Percentiles rank a stretch among this genome's conserved stretches.
These are phyloP conservation scores for Mortierella sp. DNA, from an alignment of 371 early-diverging fungal genomes.

Conservation along the genomic window DNA sequence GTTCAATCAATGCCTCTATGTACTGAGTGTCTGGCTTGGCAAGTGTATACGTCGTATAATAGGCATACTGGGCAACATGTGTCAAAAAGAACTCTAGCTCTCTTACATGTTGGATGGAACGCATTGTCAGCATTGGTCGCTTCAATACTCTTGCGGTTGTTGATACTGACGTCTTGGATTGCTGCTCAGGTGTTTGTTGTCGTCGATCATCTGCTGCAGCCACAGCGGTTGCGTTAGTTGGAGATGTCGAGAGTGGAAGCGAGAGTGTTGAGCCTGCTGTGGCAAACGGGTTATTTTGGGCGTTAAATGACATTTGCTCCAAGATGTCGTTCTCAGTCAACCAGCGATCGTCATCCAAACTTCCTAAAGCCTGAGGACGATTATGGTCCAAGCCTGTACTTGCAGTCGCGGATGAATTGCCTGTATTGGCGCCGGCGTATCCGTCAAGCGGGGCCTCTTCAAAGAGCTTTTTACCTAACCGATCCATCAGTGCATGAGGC, in stretches of 20 bases:
- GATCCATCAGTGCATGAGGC: constrained; percentile 71
- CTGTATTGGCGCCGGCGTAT: constrained; percentile 20
- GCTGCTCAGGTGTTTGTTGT: not conserved
- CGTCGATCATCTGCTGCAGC: not conserved
- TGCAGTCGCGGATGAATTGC: constrained; percentile 5
- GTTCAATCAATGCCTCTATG: constrained; percentile 80
- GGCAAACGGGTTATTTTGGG: constrained; percentile 3
- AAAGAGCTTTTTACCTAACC: constrained; percentile 64
- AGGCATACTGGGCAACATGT: constrained; percentile 78
- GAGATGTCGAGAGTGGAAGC: constrained; percentile 16
- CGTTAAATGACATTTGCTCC: constrained; percentile 43
- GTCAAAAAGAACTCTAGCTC: constrained; percentile 84
- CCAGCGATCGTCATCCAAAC: constrained; percentile 35
- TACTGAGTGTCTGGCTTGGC: constrained; percentile 80
- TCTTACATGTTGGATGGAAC: constrained; percentile 71
- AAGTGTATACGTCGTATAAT: constrained; percentile 77
- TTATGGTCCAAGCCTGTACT: constrained; percentile 2
- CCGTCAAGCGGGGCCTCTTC: constrained; percentile 52
- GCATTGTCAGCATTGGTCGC: constrained; percentile 81
- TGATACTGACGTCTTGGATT: not conserved
- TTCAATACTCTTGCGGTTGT: constrained; percentile 58
- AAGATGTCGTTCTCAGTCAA: constrained; percentile 44
- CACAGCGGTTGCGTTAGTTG: not conserved
- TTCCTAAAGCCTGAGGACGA: constrained; percentile 15
- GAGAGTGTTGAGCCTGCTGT: constrained; percentile 14